A percentile compares a stretch with the other conserved stretches of the same genome.
Evolutionary conservation across 2,329 filamentous ascomycete genomes (phyloP).

Genomic region (Pseudogymnoascus sp.): DNA sequence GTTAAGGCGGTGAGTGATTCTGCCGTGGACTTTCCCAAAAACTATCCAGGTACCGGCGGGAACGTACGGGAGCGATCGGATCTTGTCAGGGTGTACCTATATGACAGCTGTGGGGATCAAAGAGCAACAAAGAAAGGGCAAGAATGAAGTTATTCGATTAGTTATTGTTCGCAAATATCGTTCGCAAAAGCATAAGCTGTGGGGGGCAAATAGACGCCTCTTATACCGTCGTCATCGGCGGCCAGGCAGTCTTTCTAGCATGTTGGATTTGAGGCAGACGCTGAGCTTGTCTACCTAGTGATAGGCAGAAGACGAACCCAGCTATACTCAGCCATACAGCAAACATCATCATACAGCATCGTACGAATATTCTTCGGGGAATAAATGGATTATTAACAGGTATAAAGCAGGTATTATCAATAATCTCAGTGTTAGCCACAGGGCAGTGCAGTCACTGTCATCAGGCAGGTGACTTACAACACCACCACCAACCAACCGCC

Average conservation of each 20-base stretch:
- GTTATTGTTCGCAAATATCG: not conserved
- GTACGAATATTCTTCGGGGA: not conserved
- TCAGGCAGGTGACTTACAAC: not conserved
- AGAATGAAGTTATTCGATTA: not conserved
- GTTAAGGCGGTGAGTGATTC: not conserved
- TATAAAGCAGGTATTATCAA: not conserved
- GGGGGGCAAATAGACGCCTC: not conserved
- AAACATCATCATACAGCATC: not conserved
- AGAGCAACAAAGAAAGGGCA: not conserved
- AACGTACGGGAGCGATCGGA: not conserved
- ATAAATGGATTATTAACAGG: not conserved
- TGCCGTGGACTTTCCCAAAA: not conserved
- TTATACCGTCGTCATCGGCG: not conserved
- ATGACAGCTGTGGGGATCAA: not conserved
- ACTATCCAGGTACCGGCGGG: not conserved
- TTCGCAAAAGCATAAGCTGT: not conserved
- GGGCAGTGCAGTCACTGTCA: not conserved
- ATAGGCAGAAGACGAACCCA: not conserved
- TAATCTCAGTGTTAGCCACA: not conserved
- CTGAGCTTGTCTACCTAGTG: not conserved
- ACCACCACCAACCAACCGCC: not conserved
- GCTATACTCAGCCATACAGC: not conserved
- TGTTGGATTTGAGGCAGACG: not conserved
- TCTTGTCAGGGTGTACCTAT: not conserved
- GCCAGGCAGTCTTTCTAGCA: not conserved